Base-by-base conservation (phyloP, 83 land plant genomes). In the Thuja plicata region DNA sequence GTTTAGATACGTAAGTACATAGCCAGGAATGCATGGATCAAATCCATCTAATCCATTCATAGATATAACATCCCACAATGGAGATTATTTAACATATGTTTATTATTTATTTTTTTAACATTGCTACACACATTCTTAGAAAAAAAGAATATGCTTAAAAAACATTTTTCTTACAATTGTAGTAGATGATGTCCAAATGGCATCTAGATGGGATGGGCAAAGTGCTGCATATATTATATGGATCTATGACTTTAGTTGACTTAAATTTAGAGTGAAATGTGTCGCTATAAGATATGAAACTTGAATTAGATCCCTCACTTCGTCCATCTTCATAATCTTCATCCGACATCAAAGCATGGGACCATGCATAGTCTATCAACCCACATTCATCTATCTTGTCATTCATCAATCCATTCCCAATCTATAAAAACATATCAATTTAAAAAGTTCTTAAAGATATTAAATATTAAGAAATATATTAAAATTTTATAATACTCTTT, bases 351-450 rank as follows among this genome's bases (percentile, higher is more conserved):
- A 95, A 79, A 11, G 92, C 93, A 88, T 94, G 96, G 0, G 92
- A 86, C 94, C 93, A 93, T 32, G 30, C 80, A 86, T 84, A 95
- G 13, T 91, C 91, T 46, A 62, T 46, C 12, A 89, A 76, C 16
- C 93, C 95, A 21, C 50, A 62, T 0, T 27, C 1, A 54, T 92
- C 84, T 0, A 88, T 88, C 1, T 84, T 21, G 34, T 87, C 88
- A 74, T 95, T 91, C 21, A 95, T 91, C 81, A 89, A 78, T 24
- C 92, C 94, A 90, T 95, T 95, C 27, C 96, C 96, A 87, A 95
- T 91, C 96, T 95, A 90, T 19, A 46, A 74, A 84, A 87, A 86
- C 21, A 81, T 46, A 88, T 87, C 4, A 57, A 13, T 77, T 77
- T 43, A 77, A 37, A 15, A 77, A 1, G 24, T 1, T 80, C 43